Base-by-base conservation (phyloP, 2,329 filamentous ascomycete genomes). In the Rhinocladiella similis region DNA sequence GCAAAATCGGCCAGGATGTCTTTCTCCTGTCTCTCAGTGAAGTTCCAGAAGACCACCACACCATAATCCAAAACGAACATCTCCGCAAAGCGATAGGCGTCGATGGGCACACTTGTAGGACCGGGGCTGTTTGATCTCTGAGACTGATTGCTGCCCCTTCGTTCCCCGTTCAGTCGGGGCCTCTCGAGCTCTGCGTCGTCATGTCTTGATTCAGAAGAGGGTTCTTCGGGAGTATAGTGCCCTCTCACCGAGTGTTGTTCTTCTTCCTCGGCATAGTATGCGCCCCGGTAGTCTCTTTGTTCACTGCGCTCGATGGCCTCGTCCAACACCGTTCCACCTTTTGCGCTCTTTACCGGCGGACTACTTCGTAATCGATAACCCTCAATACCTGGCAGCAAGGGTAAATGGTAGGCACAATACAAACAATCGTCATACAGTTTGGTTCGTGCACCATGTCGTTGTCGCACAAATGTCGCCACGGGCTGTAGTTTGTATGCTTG, bases 1-100 rank as follows among this genome's bases (percentile, higher is more conserved):
- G 91, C 94, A 52, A 99, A 78, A 72, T 99, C 94, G 38, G 94
- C 94, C 19, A 99, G 82, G 46, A 97, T 90, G 67, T 97, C 92
- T 73, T 96, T 97, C 72, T 99, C 94, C 71, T 99, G 94, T 63
- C 88, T 84, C 72, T 96, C 92, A 10, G 90, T 93, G 66, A 99
- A 97, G 72, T 99, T 99, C 94, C 94, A 99, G 71, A 99, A 96
- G 4, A 99, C 94, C 0, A 94, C 93, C 0, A 99, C 93, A 18
- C 94, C 94, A 69, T 99, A 99, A 14, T 90, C 93, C 72, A 95
- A 97, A 66, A 99, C 88, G 70, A 96, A 97, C 84, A 97, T 90
- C 74, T 99, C 94, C 41, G 90, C 93, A 69, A 96, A 91, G 54
- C 86, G 82, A 67, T 93, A 86, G 35, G 87, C 68, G 91, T 85